Base-by-base conservation (phyloP, 345 rosid species). In the Excoecaria agallocha region DNA sequence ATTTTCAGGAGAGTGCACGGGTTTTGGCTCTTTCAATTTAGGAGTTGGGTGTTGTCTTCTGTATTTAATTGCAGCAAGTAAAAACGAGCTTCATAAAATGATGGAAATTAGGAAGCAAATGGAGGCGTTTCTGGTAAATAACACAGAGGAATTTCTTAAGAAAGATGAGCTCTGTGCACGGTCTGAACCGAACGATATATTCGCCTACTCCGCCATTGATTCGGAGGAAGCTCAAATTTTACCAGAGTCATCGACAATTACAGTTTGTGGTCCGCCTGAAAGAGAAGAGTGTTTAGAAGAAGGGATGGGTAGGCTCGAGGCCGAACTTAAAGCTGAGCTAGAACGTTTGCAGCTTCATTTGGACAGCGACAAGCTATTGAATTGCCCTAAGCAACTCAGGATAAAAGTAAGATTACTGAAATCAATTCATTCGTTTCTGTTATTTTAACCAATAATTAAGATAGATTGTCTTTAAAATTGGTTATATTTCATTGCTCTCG, bases 311-410 rank as follows among this genome's bases (percentile, higher is more conserved):
- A 82, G 73, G 66, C 91, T 91, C 37, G 92, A 87, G 83, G 94
- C 87, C 12, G 96, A 94, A 82, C 91, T 94, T 30, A 86, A 89
- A 83, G 89, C 82, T 3, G 94, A 91, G 81, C 80, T 90, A 48
- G 85, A 91, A 68, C 84, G 74, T 66, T 79, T 91, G 73, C 93
- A 89, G 76, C 81, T 78, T 73, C 83, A 83, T 57, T 81, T 88
- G 80, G 86, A 84, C 76, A 68, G 70, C 6, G 91, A 81, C 43
- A 73, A 46, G 45, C 68, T 50, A 60, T 35, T 72, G 50, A 56
- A 64, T 64, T 70, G 72, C 48, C 79, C 78, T 45, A 66, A 72
- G 50, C 82, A 70, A 57, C 68, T 24, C 74, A 76, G 54, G 15
- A 59, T 58, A n/a, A 59, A 85, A 82, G 94, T 85, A 82, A 41